These are phyloP conservation scores for Xylaria sp. DNA, from an alignment of 2,329 filamentous ascomycete species.

Conservation along the genomic window DNA sequence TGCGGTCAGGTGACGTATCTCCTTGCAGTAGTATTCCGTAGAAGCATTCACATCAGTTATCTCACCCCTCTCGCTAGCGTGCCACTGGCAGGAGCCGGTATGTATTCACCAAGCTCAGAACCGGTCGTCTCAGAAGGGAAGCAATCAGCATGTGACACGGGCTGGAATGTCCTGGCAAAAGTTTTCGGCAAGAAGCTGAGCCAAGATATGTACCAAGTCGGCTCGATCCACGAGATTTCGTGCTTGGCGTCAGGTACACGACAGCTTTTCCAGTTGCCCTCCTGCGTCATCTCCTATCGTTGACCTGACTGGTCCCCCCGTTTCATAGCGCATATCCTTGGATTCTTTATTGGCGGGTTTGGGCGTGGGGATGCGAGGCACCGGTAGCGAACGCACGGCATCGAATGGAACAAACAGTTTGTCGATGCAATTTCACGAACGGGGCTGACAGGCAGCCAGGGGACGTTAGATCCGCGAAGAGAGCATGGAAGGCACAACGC, in stretches of 20 bases:
- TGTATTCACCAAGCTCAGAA: neutral
- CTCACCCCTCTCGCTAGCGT: neutral
- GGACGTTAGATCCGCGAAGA: neutral
- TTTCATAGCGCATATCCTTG: constrained; percentile 18
- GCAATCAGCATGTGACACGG: neutral
- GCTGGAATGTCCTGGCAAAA: neutral
- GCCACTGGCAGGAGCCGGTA: constrained; percentile 12
- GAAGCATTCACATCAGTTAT: constrained; percentile 1
- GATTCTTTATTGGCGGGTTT: neutral
- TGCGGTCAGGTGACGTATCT: constrained; percentile 17
- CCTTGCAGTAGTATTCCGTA: constrained; percentile 7
- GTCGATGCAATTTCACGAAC: neutral
- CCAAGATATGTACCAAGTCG: constrained; percentile 15
- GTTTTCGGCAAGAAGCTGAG: constrained; percentile 7
- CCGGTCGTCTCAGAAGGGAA: neutral
- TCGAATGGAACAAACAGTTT: neutral
- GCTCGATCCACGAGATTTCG: constrained; percentile 16
- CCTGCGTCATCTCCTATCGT: neutral
- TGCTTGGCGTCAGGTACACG: constrained; percentile 19
- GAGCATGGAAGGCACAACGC: neutral
- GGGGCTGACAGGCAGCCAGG: neutral
- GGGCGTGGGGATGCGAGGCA: constrained; percentile 3
- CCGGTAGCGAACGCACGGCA: constrained; percentile 3
- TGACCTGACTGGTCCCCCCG: constrained; percentile 7
- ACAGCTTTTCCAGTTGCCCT: constrained; percentile 3